These are phyloP conservation scores for Colletotrichum viniferum DNA, from an alignment of 2,329 filamentous ascomycete genomes.

Conservation along the genomic window DNA sequence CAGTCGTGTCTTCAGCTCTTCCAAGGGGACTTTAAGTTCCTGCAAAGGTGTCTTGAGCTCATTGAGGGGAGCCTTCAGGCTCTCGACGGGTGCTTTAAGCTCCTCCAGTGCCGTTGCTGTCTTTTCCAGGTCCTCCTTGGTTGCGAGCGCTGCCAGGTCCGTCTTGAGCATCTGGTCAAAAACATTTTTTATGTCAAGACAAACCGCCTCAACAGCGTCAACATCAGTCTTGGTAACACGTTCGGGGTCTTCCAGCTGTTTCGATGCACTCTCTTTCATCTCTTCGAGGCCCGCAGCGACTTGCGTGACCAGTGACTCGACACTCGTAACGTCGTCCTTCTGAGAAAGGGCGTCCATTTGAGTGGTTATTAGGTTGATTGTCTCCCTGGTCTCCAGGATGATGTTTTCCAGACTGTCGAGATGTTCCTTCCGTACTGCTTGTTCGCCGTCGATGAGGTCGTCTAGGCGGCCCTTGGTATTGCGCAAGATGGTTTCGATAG, in stretches of 20 bases:
- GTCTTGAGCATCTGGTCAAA: constrained; percentile 76
- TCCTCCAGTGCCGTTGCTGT: constrained; percentile 68
- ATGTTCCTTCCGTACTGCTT: constrained; percentile 70
- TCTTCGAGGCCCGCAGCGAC: constrained; percentile 79
- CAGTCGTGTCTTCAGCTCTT: constrained; percentile 57
- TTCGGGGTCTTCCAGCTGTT: constrained; percentile 60
- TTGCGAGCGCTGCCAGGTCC: constrained; percentile 72
- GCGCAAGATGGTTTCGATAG: constrained; percentile 86
- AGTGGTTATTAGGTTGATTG: constrained; percentile 67
- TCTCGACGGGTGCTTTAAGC: constrained; percentile 3
- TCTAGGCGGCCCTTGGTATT: constrained; percentile 91
- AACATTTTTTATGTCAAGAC: constrained; percentile 82
- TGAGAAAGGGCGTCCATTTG: constrained; percentile 74
- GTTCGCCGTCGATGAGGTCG: constrained; percentile 75
- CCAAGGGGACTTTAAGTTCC: constrained; percentile 68
- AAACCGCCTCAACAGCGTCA: constrained; percentile 79
- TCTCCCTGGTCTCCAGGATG: constrained; percentile 76
- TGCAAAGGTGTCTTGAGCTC: constrained; percentile 47
- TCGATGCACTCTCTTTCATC: constrained; percentile 62
- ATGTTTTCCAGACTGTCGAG: constrained; percentile 68
- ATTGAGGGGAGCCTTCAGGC: neutral
- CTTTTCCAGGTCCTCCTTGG: constrained; percentile 76
- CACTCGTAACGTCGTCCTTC: constrained; percentile 77
- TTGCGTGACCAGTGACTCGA: constrained; percentile 81
- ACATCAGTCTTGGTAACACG: constrained; percentile 82